Evolutionary conservation across 768 basidiomycete genomes (phyloP).

Genomic region (Phanerochaete sordida): DNA sequence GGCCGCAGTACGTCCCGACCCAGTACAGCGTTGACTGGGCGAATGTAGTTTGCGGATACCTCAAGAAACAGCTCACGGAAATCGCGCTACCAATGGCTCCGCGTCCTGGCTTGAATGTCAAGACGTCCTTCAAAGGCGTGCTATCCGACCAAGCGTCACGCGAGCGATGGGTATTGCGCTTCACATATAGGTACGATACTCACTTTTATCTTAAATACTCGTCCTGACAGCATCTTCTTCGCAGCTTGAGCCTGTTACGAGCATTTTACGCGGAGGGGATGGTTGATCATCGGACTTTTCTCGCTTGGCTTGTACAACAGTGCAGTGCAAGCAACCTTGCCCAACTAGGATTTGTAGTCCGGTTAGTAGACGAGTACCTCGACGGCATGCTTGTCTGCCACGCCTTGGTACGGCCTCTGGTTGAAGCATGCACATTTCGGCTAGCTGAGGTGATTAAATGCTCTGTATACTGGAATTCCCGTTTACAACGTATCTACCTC

Average conservation of each 20-base stretch:
- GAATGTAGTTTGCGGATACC: slow-evolving; percentile 71
- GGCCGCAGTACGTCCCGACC: slow-evolving; percentile 74
- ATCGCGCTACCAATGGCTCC: slow-evolving; percentile 80
- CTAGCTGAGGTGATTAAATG: slow-evolving; percentile 54
- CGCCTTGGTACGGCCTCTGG: slow-evolving; percentile 65
- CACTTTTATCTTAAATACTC: neutral
- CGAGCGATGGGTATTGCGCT: slow-evolving; percentile 75
- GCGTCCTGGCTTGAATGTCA: slow-evolving; percentile 73
- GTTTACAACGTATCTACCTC: neutral
- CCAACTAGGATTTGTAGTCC: slow-evolving; percentile 72
- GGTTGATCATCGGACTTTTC: slow-evolving; percentile 74
- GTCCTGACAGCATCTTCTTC: neutral
- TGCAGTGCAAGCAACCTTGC: slow-evolving; percentile 77
- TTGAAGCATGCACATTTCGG: slow-evolving; percentile 67
- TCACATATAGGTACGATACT: slow-evolving; percentile 63
- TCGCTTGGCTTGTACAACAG: slow-evolving; percentile 77
- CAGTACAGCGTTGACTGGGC: slow-evolving; percentile 88
- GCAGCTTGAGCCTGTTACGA: slow-evolving; percentile 65
- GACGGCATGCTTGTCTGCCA: slow-evolving; percentile 64
- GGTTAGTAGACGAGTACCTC: slow-evolving; percentile 78
- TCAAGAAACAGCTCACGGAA: slow-evolving; percentile 79
- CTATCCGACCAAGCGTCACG: slow-evolving; percentile 67
- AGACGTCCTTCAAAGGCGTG: slow-evolving; percentile 80
- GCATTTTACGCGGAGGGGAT: slow-evolving; percentile 79
- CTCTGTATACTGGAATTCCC: neutral